Conservation (phyloP, 1,284 basidiomycete genomes). For the Fomes fomentarius region DNA sequence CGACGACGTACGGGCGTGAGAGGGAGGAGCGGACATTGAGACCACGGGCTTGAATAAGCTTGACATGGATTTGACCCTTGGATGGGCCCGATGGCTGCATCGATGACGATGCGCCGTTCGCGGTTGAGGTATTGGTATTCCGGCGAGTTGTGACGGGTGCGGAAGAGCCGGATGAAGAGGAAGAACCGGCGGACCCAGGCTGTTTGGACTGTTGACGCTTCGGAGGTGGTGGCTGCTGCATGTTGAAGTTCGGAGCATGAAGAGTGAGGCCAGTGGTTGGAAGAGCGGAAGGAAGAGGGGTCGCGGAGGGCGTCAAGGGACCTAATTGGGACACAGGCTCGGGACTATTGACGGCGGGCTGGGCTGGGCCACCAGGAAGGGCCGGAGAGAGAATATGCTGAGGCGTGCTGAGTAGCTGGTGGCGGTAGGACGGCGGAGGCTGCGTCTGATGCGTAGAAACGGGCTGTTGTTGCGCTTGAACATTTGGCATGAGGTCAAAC, state of each 20-base stretch:
- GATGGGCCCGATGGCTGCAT: slow-evolving; percentile 40
- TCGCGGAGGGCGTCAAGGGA: slow-evolving; percentile 43
- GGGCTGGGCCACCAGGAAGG: slow-evolving; percentile 32
- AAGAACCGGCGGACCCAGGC: slow-evolving; percentile 38
- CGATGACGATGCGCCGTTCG: slow-evolving; percentile 21
- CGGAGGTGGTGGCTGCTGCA: slow-evolving; percentile 63
- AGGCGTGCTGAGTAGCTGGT: slow-evolving; percentile 43
- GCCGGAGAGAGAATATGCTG: slow-evolving; percentile 32
- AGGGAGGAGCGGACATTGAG: slow-evolving; percentile 73
- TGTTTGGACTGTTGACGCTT: slow-evolving; percentile 42
- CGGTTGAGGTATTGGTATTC: slow-evolving; percentile 23
- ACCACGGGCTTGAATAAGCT: slow-evolving; percentile 91
- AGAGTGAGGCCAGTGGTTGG: slow-evolving; percentile 77
- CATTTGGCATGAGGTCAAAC: slow-evolving; percentile 54
- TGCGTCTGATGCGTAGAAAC: slow-evolving; percentile 21
- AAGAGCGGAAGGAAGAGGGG: slow-evolving; percentile 54
- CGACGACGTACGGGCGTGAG: slow-evolving; percentile 92
- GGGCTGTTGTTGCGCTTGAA: slow-evolving; percentile 23
- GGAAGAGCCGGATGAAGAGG: slow-evolving; percentile 33
- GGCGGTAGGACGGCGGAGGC: slow-evolving; percentile 37
- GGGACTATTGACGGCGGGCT: slow-evolving; percentile 28
- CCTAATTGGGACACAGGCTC: slow-evolving; percentile 35
- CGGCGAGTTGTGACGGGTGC: slow-evolving; percentile 31
- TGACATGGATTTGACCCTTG: slow-evolving; percentile 90
- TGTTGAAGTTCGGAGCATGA: slow-evolving; percentile 80